phyloP scores from a whole-genome alignment of 768 basidiomycete genomes.

The Boletus rubescentipes region DNA sequence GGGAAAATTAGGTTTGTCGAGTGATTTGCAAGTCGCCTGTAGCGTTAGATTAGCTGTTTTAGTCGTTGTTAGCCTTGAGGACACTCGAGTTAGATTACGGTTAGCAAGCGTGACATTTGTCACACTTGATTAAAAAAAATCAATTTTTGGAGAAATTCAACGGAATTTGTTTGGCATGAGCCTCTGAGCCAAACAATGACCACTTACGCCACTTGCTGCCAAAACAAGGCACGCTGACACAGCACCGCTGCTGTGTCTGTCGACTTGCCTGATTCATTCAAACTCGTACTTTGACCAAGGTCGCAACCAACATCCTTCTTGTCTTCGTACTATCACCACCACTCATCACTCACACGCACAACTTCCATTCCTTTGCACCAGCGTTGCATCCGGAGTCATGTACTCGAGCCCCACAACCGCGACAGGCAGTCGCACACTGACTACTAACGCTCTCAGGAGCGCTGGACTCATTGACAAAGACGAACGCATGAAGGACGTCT shows the following conservation, averaged over 20 bases:
- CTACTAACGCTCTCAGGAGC: slow-evolving; percentile 58
- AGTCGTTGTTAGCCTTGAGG: slow-evolving; percentile 5
- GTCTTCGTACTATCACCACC: slow-evolving; percentile 17
- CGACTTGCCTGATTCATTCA: slow-evolving; percentile 19
- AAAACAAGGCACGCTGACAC: slow-evolving; percentile 26
- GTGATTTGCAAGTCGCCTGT: background rate
- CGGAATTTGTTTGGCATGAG: slow-evolving; percentile 26
- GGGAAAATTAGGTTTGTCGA: slow-evolving; percentile 22
- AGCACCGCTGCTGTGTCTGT: too few relatives aligned
- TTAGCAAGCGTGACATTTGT: slow-evolving; percentile 20
- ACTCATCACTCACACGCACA: background rate
- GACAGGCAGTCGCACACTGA: slow-evolving; percentile 57
- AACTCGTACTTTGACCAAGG: slow-evolving; percentile 8
- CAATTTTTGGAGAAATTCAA: background rate
- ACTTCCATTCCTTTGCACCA: background rate
- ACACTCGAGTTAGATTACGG: slow-evolving; percentile 9
- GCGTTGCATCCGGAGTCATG: slow-evolving; percentile 33
- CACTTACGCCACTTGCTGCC: slow-evolving; percentile 12
- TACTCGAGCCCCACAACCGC: slow-evolving; percentile 62
- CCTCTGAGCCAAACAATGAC: slow-evolving; percentile 25
- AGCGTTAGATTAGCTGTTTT: slow-evolving; percentile 2
- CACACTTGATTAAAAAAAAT: slow-evolving; percentile 8
- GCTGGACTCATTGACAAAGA: slow-evolving; percentile 80
- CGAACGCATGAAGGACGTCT: slow-evolving; percentile 68
- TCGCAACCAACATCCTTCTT: slow-evolving; percentile 13